Conservation (phyloP, 306 rosid species). For the Purshia tridentata region DNA sequence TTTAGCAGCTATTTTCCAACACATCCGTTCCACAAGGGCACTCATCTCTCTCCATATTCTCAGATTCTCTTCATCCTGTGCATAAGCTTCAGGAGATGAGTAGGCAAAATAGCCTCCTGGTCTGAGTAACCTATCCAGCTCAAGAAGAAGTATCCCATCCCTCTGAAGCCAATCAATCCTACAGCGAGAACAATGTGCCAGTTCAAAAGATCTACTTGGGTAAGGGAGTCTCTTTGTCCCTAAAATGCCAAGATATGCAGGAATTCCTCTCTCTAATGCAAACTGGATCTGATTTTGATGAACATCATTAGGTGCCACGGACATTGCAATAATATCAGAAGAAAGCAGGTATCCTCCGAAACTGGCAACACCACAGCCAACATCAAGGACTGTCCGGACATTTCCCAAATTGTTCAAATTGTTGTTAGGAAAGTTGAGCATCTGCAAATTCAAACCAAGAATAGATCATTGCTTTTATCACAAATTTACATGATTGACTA, state of each 20-base stretch:
- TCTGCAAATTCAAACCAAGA: slow-evolving; percentile 49
- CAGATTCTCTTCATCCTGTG: slow-evolving; percentile 96
- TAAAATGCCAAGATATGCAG: slow-evolving; percentile 92
- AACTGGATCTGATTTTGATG: slow-evolving; percentile 99
- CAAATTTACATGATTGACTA: neutral
- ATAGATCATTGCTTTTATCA: slow-evolving; percentile 22
- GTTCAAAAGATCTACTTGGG: slow-evolving; percentile 98
- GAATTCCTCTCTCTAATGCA: slow-evolving; percentile 99
- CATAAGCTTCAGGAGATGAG: slow-evolving; percentile 99
- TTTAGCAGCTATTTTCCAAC: slow-evolving; percentile 91
- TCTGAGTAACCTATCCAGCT: slow-evolving; percentile 87
- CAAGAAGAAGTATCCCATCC: slow-evolving; percentile 95
- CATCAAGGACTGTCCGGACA: slow-evolving; percentile 92
- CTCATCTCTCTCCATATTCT: slow-evolving; percentile 97
- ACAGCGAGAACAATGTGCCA: slow-evolving; percentile 99
- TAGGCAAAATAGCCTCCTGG: slow-evolving; percentile 98
- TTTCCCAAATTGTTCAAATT: slow-evolving; percentile 74
- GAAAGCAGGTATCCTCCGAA: slow-evolving; percentile 95
- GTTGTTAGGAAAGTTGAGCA: slow-evolving; percentile 82
- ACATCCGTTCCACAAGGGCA: slow-evolving; percentile 85
- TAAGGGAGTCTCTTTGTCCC: slow-evolving; percentile 99
- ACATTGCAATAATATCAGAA: slow-evolving; percentile 82
- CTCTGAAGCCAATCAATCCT: slow-evolving; percentile 99
- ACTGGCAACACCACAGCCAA: slow-evolving; percentile 99
- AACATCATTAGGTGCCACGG: slow-evolving; percentile 98